Evolutionary conservation across 768 basidiomycete species (phyloP).

Genomic region (Psilocybe sp.): DNA sequence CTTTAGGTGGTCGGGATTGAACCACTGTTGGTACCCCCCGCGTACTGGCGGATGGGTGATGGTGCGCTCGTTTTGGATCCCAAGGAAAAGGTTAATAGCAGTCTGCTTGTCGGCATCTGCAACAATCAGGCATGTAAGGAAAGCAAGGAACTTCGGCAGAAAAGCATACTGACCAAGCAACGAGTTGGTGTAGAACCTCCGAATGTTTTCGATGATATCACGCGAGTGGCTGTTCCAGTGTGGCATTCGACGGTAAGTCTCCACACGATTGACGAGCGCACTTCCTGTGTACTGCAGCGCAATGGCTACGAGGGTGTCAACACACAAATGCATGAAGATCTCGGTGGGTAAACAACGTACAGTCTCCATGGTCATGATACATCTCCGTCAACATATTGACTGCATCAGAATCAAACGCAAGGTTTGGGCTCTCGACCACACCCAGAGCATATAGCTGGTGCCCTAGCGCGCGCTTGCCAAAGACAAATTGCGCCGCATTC

Average conservation of each 20-base stretch:
- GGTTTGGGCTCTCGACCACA: conserved; percentile 77
- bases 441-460: conserved; percentile 96
- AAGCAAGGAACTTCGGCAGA: not conserved
- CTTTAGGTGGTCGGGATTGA: conserved; percentile 63
- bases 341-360: conserved; percentile 41
- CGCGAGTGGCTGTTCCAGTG: conserved; percentile 98
- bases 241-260: conserved; percentile 92
- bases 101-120: conserved; percentile 95
- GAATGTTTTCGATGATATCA: conserved; percentile 93
- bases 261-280: conserved; percentile 92
- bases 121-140: not conserved
- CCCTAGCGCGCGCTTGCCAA: conserved; percentile 90
- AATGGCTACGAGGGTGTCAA: conserved; percentile 53
- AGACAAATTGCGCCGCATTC: conserved; percentile 95
- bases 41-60: conserved; percentile 49
- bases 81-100: conserved; percentile 96
- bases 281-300: conserved; percentile 97
- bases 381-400: conserved; percentile 97
- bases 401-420: conserved; percentile 91
- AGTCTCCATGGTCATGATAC: conserved; percentile 97
- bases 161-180: conserved; percentile 58
- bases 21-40: conserved; percentile 86
- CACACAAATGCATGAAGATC: not conserved
- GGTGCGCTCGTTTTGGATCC: conserved; percentile 59
- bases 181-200: conserved; percentile 93